Evolutionary conservation across 176 grass and related monocot genomes (phyloP).

Genomic region (Oryza meridionalis): DNA sequence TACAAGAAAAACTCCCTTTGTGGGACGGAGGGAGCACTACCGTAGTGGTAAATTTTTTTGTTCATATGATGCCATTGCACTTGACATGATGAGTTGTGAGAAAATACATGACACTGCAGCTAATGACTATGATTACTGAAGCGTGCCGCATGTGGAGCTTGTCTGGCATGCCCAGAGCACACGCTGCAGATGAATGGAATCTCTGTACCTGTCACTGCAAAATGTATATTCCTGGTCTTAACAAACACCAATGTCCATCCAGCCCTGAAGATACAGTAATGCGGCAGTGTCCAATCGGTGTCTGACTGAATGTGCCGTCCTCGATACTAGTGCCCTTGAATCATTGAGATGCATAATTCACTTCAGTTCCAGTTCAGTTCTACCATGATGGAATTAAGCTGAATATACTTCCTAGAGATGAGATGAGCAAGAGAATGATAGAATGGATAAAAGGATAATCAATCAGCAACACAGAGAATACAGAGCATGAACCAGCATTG

Average conservation of each 20-base stretch:
- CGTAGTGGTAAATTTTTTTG: background rate
- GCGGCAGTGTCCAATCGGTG: background rate
- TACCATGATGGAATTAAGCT: background rate
- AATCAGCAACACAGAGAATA: background rate
- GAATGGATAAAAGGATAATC: background rate
- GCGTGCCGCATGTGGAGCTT: slow-evolving; percentile 1
- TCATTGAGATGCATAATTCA: background rate
- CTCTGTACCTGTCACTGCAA: slow-evolving; percentile 15
- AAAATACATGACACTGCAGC: no score
- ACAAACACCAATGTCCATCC: background rate
- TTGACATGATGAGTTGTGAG: background rate
- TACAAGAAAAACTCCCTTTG: no score
- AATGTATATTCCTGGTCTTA: slow-evolving; percentile 33
- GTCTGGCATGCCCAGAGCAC: background rate
- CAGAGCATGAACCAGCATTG: background rate
- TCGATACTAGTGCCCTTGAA: slow-evolving; percentile 12
- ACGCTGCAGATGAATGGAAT: slow-evolving; percentile 29
- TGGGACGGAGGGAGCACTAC: no score
- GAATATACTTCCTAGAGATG: background rate
- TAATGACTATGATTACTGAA: slow-evolving; percentile 10
- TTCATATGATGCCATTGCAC: background rate
- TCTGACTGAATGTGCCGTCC: background rate
- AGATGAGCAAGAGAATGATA: background rate
- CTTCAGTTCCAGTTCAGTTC: background rate
- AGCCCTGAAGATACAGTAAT: background rate